Evolutionary conservation across 2,329 filamentous ascomycete species (phyloP).

Genomic region (Aspergillus aculeatinus): DNA sequence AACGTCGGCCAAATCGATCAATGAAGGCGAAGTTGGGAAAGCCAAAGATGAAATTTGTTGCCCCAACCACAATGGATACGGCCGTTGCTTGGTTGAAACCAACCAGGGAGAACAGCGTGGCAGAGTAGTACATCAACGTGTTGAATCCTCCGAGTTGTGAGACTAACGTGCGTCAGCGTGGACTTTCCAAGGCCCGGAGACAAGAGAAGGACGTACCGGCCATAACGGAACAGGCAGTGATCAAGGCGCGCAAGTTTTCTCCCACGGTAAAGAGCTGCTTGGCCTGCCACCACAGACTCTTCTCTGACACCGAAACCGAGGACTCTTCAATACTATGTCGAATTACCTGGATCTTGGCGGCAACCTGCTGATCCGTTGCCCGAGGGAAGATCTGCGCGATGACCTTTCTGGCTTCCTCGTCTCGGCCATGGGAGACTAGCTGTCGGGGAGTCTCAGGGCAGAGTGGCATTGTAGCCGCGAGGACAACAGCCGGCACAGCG

Average conservation of each 20-base stretch:
- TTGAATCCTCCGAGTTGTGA: constrained; percentile 48
- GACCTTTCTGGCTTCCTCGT: constrained; percentile 40
- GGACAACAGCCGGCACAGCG: constrained; percentile 47
- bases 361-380: constrained; percentile 42
- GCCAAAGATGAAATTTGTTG: constrained; percentile 47
- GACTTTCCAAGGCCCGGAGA: no score
- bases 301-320: constrained; percentile 29
- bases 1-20: constrained; percentile 28
- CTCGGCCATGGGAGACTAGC: constrained; percentile 43
- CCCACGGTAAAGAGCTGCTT: constrained; percentile 49
- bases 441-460: constrained; percentile 53
- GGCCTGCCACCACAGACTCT: constrained; percentile 42
- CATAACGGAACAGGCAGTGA: constrained; percentile 50
- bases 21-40: constrained; percentile 48
- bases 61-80: constrained; percentile 45
- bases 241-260: constrained; percentile 46
- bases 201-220: constrained; percentile 21
- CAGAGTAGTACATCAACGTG: constrained; percentile 47
- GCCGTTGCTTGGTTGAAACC: constrained; percentile 43
- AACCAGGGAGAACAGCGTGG: constrained; percentile 23
- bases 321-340: constrained; percentile 39
- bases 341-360: constrained; percentile 48
- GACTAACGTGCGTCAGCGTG: no score
- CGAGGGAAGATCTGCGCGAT: constrained; percentile 28
- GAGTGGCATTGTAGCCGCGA: constrained; percentile 45